Evolutionary conservation across 179 eudicot species (phyloP).

Genomic region (Silene noctiflora): DNA sequence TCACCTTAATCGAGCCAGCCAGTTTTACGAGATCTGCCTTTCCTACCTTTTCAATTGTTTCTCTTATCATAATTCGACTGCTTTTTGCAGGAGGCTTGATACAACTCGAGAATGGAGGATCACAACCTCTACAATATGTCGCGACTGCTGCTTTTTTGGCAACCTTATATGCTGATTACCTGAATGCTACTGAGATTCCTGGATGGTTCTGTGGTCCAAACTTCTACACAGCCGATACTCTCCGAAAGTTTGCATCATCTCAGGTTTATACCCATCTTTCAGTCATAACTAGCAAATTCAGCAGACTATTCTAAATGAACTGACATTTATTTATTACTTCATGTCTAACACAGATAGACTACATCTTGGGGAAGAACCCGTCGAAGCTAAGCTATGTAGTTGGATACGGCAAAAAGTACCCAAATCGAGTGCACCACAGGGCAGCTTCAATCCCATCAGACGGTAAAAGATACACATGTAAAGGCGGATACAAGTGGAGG

Average conservation of each 20-base stretch:
- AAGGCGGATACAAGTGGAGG: slow-evolving; percentile 58
- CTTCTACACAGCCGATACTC: slow-evolving; percentile 29
- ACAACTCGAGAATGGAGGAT: slow-evolving; percentile 36
- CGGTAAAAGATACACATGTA: slow-evolving; percentile 49
- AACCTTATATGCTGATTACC: slow-evolving; percentile 52
- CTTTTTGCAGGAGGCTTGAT: slow-evolving; percentile 56
- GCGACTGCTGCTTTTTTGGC: slow-evolving; percentile 66
- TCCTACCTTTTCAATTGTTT: too few species aligned
- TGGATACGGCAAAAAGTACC: slow-evolving; percentile 54
- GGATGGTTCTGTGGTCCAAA: slow-evolving; percentile 55
- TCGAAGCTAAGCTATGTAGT: slow-evolving; percentile 65
- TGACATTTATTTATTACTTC: neutral
- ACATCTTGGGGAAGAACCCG: slow-evolving; percentile 70
- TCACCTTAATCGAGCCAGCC: too few species aligned
- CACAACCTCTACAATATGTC: slow-evolving; percentile 45
- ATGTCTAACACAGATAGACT: slow-evolving; percentile 46
- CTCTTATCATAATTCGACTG: neutral
- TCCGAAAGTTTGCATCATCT: slow-evolving; percentile 52
- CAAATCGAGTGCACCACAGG: slow-evolving; percentile 62
- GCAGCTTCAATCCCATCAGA: slow-evolving; percentile 70
- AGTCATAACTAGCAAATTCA: neutral
- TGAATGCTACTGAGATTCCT: slow-evolving; percentile 42
- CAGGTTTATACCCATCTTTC: slow-evolving; percentile 35
- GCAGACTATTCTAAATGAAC: neutral
- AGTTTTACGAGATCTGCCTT: too few species aligned